Conservation (phyloP, 1,284 basidiomycete species). For the Rhodotorula sp. region DNA sequence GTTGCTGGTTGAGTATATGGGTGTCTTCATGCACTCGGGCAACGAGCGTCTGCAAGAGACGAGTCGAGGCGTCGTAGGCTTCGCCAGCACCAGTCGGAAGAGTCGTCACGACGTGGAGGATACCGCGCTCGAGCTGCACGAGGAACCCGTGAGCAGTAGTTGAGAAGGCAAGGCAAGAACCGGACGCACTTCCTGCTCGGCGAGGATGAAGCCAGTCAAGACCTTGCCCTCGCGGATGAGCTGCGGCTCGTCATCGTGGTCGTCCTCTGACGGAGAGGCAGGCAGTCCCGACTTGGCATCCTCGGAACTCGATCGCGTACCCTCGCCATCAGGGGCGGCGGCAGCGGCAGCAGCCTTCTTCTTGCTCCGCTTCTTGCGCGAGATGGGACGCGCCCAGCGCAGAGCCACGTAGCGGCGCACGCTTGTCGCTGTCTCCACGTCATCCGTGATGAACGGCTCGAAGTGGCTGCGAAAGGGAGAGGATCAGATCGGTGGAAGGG, state of each 20-base stretch:
- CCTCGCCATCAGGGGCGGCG: neutral
- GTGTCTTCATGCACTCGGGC: conserved; percentile 20
- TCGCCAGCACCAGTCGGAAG: conserved; percentile 35
- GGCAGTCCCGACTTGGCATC: neutral
- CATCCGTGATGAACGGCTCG: conserved; percentile 21
- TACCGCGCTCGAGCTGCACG: conserved; percentile 16
- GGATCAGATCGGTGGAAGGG: neutral
- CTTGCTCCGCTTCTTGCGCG: conserved; percentile 26
- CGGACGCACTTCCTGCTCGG: conserved; percentile 29
- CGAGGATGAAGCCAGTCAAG: conserved; percentile 26
- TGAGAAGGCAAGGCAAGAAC: too few relatives aligned
- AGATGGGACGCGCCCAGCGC: conserved; percentile 23
- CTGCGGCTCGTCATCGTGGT: neutral
- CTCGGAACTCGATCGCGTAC: neutral
- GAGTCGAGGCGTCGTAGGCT: conserved; percentile 28
- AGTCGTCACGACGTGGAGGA: conserved; percentile 18
- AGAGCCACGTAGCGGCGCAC: conserved; percentile 19
- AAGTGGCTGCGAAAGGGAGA: conserved; percentile 10
- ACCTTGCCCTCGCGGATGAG: conserved; percentile 20
- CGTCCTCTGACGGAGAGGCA: neutral
- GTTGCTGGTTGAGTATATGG: conserved; percentile 6
- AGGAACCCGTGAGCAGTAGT: neutral
- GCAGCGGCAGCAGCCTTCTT: neutral
- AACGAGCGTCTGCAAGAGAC: conserved; percentile 29
- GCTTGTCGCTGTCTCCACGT: conserved; percentile 15